Base-by-base conservation (phyloP, 345 rosid genomes). In the Rhodomyrtus tomentosa region DNA sequence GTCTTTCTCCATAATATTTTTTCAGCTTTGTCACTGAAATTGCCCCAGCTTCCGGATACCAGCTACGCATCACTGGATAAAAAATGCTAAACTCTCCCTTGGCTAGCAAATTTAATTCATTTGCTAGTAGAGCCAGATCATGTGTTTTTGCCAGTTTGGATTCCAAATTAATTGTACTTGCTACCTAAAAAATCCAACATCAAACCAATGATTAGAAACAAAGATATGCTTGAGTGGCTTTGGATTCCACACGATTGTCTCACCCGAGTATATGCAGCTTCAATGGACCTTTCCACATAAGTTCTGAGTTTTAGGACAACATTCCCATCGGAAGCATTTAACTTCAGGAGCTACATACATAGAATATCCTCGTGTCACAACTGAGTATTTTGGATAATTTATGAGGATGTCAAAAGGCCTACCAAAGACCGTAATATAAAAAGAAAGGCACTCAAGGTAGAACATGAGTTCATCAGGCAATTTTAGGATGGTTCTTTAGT, bases 91-190 rank as follows among this genome's bases (percentile, higher is more conserved):
- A 88, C 90, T 97, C 98, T 88, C 91, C 93, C 89, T 94, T 92
- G 27, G 95, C 98, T 84, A 95, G 88, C 89, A 88, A 87, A 84
- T 90, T 90, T 73, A 97, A 92, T 89, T 95, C 98, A 86, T 92
- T 91, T 80, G 96, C 99, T 83, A 97, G 98, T 85, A 94, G 83
- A 86, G 95, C 95, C 88, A 97, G 90, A 81, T 95, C 95, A 88
- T 94, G 98, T 20, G 55, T 87, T 86, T 90, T 91, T 85, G 90
- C 91, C 85, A 86, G 91, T 87, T 91, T 89, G 84, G 92, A 91
- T 87, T 90, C 93, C 88, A 91, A 87, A 81, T 90, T 90, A 58
- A 92, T 82, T 85, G 89, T 85, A 86, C 90, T 89, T 82, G 91
- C 92, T 84, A 89, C 95, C 98, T 97, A 87, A 24, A 86, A 50